These are phyloP conservation scores for Fusarium sp. DNA, from an alignment of 2,329 filamentous ascomycete species.

Conservation along the genomic window DNA sequence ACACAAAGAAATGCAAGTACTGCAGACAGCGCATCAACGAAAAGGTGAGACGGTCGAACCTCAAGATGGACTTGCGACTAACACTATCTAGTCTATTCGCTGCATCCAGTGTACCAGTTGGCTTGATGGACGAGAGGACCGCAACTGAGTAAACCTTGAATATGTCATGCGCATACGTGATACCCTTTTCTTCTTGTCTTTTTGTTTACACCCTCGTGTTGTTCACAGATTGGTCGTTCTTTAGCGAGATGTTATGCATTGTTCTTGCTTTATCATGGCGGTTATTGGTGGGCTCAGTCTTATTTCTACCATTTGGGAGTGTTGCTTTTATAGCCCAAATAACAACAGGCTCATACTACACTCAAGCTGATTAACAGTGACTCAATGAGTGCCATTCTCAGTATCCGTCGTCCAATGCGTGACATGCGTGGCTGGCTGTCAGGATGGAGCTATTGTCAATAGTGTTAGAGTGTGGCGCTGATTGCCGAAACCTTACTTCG, in stretches of 20 bases:
- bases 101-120: constrained; percentile 62
- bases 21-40: constrained; percentile 70
- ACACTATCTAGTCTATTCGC: constrained; percentile 49
- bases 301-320: neutral
- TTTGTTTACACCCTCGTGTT: neutral
- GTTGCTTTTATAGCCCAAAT: neutral
- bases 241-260: neutral
- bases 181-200: neutral
- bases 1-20: constrained; percentile 73
- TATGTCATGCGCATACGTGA: constrained; percentile 5
- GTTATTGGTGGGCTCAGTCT: neutral
- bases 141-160: neutral
- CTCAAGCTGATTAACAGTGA: neutral
- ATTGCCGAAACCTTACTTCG: constrained; percentile 3
- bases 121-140: constrained; percentile 60
- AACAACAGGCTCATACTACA: neutral
- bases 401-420: neutral
- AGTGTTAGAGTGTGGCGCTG: neutral
- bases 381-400: neutral
- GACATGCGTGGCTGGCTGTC: neutral
- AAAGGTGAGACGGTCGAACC: constrained; percentile 56
- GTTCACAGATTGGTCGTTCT: neutral
- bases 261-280: neutral
- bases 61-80: neutral
- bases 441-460: neutral